These are phyloP conservation scores for Claviceps africana DNA, from an alignment of 2,329 filamentous ascomycete genomes.

Conservation along the genomic window DNA sequence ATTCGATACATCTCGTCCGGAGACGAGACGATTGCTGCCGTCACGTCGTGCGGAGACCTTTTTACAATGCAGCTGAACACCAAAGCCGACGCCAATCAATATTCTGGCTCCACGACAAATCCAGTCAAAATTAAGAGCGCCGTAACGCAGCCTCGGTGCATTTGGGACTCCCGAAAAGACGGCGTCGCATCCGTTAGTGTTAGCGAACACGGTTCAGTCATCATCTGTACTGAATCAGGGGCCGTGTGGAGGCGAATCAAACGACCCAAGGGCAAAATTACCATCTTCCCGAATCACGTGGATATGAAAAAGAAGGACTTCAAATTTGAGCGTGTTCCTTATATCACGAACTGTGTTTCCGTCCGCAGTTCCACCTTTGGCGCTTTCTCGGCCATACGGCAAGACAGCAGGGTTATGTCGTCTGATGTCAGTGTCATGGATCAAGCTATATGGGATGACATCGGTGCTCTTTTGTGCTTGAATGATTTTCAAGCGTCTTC, in stretches of 20 bases:
- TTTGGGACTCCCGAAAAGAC: slow-evolving; percentile 82
- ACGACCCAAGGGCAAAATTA: slow-evolving; percentile 64
- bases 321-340: slow-evolving; percentile 86
- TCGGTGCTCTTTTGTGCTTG: slow-evolving; percentile 57
- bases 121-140: slow-evolving; percentile 79
- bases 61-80: slow-evolving; percentile 71
- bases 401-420: slow-evolving; percentile 69
- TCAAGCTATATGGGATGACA: slow-evolving; percentile 59
- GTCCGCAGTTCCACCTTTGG: slow-evolving; percentile 84
- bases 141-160: slow-evolving; percentile 60
- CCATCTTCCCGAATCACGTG: slow-evolving; percentile 28
- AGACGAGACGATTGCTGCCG: slow-evolving; percentile 80
- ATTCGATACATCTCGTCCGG: slow-evolving; percentile 70
- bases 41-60: slow-evolving; percentile 73
- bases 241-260: slow-evolving; percentile 86
- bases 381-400: slow-evolving; percentile 74
- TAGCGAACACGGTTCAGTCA: slow-evolving; percentile 85
- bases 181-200: slow-evolving; percentile 78
- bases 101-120: slow-evolving; percentile 70
- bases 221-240: slow-evolving; percentile 82
- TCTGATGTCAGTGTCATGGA: slow-evolving; percentile 52
- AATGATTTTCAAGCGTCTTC: slow-evolving; percentile 38
- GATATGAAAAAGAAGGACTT: slow-evolving; percentile 69
- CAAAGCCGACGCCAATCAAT: slow-evolving; percentile 46
- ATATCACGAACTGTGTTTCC: slow-evolving; percentile 68